These are phyloP conservation scores for Tolypocladium amazonense DNA, from an alignment of 2,329 filamentous ascomycete species.

Conservation along the genomic window DNA sequence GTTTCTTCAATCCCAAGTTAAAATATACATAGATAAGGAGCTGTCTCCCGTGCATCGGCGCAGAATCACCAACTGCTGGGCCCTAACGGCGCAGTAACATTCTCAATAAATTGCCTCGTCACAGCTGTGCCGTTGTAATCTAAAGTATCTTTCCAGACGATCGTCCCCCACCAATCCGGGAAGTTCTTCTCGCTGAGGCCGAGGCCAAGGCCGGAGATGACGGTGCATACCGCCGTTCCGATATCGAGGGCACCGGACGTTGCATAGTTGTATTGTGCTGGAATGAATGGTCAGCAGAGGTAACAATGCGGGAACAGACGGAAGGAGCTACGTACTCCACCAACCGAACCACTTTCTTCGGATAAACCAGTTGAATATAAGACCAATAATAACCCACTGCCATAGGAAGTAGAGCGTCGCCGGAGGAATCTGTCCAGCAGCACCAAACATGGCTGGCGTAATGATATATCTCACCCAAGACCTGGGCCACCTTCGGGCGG, in stretches of 20 bases:
- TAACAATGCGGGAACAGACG: neutral
- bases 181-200: constrained; percentile 32
- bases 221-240: constrained; percentile 43
- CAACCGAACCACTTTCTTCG: constrained; percentile 38
- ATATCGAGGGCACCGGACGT: constrained; percentile 47
- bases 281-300: neutral
- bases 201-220: constrained; percentile 39
- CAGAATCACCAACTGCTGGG: too few relatives aligned
- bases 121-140: constrained; percentile 16
- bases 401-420: constrained; percentile 45
- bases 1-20: too few relatives aligned
- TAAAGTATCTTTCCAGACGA: constrained; percentile 16
- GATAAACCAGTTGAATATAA: constrained; percentile 43
- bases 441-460: constrained; percentile 42
- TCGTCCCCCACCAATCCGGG: constrained; percentile 37
- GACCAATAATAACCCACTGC: constrained; percentile 42
- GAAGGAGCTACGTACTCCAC: constrained; percentile 35
- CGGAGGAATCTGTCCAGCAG: constrained; percentile 38
- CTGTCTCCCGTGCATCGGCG: too few relatives aligned
- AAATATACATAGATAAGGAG: too few relatives aligned
- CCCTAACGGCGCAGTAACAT: too few relatives aligned
- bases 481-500: constrained; percentile 34
- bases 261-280: constrained; percentile 42
- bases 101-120: neutral
- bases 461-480: constrained; percentile 36